Evolutionary conservation across 345 rosid species (phyloP).

Genomic region (Pugionium cornutum): DNA sequence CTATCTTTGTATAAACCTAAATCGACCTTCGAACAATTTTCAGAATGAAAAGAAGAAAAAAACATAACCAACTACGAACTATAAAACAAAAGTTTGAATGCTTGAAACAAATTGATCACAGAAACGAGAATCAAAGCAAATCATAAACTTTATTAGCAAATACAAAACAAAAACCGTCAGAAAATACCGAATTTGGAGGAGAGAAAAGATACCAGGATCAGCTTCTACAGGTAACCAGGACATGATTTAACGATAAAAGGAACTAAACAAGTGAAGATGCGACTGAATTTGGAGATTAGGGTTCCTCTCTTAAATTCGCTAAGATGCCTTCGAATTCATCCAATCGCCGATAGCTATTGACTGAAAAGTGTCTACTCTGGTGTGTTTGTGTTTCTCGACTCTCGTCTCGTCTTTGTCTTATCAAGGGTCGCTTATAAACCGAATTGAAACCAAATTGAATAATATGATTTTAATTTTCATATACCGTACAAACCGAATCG

Average conservation of each 20-base stretch:
- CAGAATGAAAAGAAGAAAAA: no score
- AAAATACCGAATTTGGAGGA: slow-evolving; percentile 1
- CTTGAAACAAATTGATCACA: no score
- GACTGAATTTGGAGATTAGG: slow-evolving; percentile 13
- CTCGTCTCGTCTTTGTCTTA: not conserved
- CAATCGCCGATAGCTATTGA: slow-evolving; percentile 15
- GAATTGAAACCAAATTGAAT: not conserved
- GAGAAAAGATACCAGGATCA: slow-evolving; percentile 36
- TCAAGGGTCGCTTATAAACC: not conserved
- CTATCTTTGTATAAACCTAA: not conserved
- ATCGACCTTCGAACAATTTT: not conserved
- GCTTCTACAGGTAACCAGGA: slow-evolving; percentile 43
- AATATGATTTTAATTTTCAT: not conserved
- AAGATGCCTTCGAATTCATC: slow-evolving; percentile 21
- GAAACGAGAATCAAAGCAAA: not conserved
- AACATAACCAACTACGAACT: not conserved
- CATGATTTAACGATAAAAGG: slow-evolving; percentile 27
- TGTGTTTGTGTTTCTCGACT: not conserved
- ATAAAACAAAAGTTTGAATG: no score
- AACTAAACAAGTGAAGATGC: slow-evolving; percentile 9
- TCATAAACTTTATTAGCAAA: not conserved
- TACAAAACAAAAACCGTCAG: not conserved
- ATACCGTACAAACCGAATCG: slow-evolving; percentile 1
- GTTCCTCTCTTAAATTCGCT: slow-evolving; percentile 23
- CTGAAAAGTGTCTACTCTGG: slow-evolving; percentile 6